phyloP scores from a whole-genome alignment of 495 filamentous ascomycete genomes.

The Eremomyces bilateralis region DNA sequence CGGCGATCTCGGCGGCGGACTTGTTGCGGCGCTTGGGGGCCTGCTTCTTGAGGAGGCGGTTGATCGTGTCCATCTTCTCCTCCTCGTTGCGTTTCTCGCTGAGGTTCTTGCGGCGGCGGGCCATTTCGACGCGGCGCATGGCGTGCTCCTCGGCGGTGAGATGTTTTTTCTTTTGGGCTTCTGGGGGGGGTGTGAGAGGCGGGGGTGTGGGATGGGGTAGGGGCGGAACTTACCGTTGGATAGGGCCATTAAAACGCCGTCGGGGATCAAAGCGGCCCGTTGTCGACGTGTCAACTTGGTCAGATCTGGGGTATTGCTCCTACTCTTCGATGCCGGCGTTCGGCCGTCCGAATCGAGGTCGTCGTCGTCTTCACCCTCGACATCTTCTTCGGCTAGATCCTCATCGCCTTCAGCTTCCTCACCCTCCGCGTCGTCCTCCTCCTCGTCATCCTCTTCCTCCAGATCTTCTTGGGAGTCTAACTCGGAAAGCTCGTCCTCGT shows the following conservation, averaged over 20 bases:
- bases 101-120: slow-evolving; percentile 80
- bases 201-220: background rate
- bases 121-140: slow-evolving; percentile 93
- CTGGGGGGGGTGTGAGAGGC: slow-evolving; percentile 21
- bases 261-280: slow-evolving; percentile 39
- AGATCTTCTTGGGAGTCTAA: slow-evolving; percentile 17
- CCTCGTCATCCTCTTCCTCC: slow-evolving; percentile 33
- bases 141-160: slow-evolving; percentile 86
- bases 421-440: slow-evolving; percentile 30
- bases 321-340: slow-evolving; percentile 29
- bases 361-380: slow-evolving; percentile 16
- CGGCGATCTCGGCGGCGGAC: slow-evolving; percentile 24
- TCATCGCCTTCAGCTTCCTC: slow-evolving; percentile 25
- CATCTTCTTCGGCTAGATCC: slow-evolving; percentile 26
- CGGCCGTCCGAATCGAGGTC: slow-evolving; percentile 46
- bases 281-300: slow-evolving; percentile 81
- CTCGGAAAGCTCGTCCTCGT: slow-evolving; percentile 24
- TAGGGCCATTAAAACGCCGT: slow-evolving; percentile 58
- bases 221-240: slow-evolving; percentile 41
- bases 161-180: slow-evolving; percentile 82
- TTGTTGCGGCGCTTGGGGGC: slow-evolving; percentile 59
- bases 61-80: slow-evolving; percentile 99
- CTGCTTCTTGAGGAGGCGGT: slow-evolving; percentile 87
- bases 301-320: slow-evolving; percentile 51
- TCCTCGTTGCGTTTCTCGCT: slow-evolving; percentile 96